Evolutionary conservation across 345 rosid species (phyloP), one percentile per base, ranked within the genome.

Genomic region (Turnera subulata): DNA sequence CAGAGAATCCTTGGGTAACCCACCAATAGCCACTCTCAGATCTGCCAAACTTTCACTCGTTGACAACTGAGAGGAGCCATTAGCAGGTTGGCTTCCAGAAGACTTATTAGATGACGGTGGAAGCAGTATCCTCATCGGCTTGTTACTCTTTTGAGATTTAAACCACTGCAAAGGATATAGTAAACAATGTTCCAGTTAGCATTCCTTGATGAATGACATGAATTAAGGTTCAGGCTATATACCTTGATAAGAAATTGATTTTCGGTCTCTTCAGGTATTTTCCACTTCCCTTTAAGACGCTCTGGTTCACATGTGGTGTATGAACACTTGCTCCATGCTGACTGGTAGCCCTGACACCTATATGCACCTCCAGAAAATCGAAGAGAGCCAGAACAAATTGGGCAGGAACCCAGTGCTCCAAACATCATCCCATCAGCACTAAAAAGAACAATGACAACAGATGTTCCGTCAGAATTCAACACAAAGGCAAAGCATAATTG

Each of bases 371-470:
- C 95, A 53, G 85, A 84, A 76, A 64, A 89, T 47, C 65, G 79
- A 76, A 93, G 84, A 61, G 70, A 65, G 64, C 92, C 76, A 53
- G 91, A 77, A 78, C 97, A 93, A 42, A 81, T 50, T 9, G 85
- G 85, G 76, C 97, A 89, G 44, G 42, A 61, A 50, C 73, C 81
- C 54, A 93, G 97, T 61, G 82, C 82, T 72, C 96, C 99, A 78
- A 89, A 87, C 76, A 87, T 69, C 97, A 93, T 93, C 61, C 97
- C 97, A 78, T 93, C 96, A 56, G 89, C 88, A 75, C 99, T 89
- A 56, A 42, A 71, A 51, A 76, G 53, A 71, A 58, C 45, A 29
- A 50, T 6, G 55, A 44, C 55, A 63, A 43, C 37, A 60, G 33
- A 63, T 26, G 32, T 53, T 21, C 17, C 25, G 44, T 62, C 50